A percentile compares a stretch with the other conserved stretches of the same genome.
These are phyloP conservation scores for Leishmania tropica DNA, from an alignment of 208 protist species.

Conservation along the genomic window DNA sequence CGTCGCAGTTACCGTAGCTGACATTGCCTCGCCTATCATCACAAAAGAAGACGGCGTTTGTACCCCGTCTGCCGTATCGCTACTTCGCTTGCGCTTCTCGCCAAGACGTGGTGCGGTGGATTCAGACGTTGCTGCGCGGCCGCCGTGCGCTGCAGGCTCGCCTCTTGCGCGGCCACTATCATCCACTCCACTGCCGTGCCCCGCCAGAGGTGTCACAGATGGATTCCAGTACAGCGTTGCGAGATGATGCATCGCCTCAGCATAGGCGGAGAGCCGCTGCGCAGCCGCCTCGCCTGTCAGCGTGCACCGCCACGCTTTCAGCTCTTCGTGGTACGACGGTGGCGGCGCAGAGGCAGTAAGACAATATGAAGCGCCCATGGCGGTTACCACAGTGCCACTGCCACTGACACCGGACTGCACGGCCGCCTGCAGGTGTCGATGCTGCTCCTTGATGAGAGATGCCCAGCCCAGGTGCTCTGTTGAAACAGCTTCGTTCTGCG, in stretches of 20 bases:
- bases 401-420: constrained; percentile 6
- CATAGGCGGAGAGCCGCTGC: constrained; percentile 42
- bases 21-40: background rate
- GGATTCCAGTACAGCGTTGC: constrained; percentile 75
- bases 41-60: background rate
- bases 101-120: background rate
- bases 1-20: background rate
- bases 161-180: background rate
- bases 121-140: background rate
- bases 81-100: constrained; percentile 15
- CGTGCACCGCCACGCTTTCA: constrained; percentile 31
- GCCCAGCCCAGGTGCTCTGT: constrained; percentile 35
- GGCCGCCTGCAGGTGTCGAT: constrained; percentile 45
- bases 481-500: background rate
- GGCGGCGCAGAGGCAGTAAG: background rate
- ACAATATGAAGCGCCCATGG: background rate
- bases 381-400: background rate
- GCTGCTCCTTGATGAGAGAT: constrained; percentile 55
- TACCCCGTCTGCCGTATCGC: background rate
- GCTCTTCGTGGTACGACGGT: constrained; percentile 23
- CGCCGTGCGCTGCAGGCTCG: background rate
- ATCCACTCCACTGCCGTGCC: background rate
- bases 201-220: background rate
- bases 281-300: constrained; percentile 34
- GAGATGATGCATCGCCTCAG: constrained; percentile 72